These are phyloP conservation scores for Aegilops tauschii DNA, from an alignment of 176 grass and related monocot species.

Conservation along the genomic window DNA sequence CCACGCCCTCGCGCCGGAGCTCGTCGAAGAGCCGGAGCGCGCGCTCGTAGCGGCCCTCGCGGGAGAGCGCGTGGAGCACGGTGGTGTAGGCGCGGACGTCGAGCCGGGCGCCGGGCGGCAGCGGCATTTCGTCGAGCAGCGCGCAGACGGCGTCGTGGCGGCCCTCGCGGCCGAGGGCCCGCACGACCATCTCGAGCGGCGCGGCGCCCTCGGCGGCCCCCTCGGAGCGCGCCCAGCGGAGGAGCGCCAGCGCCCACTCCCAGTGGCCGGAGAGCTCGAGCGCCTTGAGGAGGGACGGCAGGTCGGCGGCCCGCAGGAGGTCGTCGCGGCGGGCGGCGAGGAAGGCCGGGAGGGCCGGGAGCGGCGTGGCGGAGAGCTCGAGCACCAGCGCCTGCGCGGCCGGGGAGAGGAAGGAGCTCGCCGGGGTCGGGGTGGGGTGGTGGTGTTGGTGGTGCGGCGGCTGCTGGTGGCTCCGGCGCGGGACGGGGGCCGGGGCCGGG, in stretches of 20 bases:
- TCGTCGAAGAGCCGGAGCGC: conserved; percentile 59
- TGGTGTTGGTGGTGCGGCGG: background rate
- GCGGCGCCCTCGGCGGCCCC: conserved; percentile 27
- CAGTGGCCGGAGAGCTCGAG: conserved; percentile 56
- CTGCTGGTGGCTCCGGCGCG: background rate
- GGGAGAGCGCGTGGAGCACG: conserved; percentile 67
- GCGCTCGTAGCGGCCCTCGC: conserved; percentile 47
- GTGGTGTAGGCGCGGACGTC: conserved; percentile 86
- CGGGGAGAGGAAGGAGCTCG: conserved; percentile 42
- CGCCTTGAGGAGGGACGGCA: conserved; percentile 55
- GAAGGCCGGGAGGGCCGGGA: conserved; percentile 11
- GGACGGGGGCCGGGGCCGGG: conserved; percentile 3
- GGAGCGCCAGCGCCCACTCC: conserved; percentile 60
- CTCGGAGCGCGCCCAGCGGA: conserved; percentile 56
- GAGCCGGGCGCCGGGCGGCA: conserved; percentile 32
- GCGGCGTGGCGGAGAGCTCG: conserved; percentile 24
- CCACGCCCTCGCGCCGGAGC: conserved; percentile 50
- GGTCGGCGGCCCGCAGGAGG: conserved; percentile 27
- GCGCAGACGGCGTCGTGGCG: conserved; percentile 44
- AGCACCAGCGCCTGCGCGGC: conserved; percentile 26
- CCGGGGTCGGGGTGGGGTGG: conserved; percentile 16
- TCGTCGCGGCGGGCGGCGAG: conserved; percentile 35
- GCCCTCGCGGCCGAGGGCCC: conserved; percentile 38
- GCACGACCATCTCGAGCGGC: conserved; percentile 65
- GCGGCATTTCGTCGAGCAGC: conserved; percentile 72